Evolutionary conservation across 805 yeast genomes (phyloP).

Genomic region (Kluyveromyces lactis): DNA sequence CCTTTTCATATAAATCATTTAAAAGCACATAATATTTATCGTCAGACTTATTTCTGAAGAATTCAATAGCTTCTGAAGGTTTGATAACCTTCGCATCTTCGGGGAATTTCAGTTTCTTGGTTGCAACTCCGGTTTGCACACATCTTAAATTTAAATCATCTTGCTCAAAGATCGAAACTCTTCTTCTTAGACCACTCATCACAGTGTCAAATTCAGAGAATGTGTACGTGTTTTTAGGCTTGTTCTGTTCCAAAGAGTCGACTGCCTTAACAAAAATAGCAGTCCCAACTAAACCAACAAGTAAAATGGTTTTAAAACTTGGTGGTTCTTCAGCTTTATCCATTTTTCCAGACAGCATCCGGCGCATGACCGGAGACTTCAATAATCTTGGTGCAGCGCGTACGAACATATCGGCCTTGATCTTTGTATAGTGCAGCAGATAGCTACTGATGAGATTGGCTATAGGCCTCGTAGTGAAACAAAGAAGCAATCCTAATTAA

Average conservation of each 20-base stretch:
- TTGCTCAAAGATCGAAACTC: slow-evolving; percentile 34
- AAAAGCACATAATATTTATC: slow-evolving; percentile 46
- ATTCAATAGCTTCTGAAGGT: slow-evolving; percentile 40
- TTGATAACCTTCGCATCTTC: slow-evolving; percentile 35
- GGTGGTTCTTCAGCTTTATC: slow-evolving; percentile 24
- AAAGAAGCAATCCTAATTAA: too few relatives aligned
- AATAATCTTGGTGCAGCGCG: slow-evolving; percentile 1
- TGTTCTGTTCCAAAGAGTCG: slow-evolving; percentile 29
- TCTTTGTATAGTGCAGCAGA: too few relatives aligned
- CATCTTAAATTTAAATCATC: slow-evolving; percentile 37
- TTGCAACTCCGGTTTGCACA: slow-evolving; percentile 22
- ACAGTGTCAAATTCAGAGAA: slow-evolving; percentile 36
- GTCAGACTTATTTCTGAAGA: slow-evolving; percentile 35
- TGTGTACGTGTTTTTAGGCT: slow-evolving; percentile 28
- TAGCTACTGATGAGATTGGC: too few relatives aligned
- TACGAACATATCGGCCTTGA: background rate
- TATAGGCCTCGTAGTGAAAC: too few relatives aligned
- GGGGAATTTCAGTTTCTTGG: slow-evolving; percentile 13
- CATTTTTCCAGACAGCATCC: slow-evolving; percentile 5
- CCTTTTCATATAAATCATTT: slow-evolving; percentile 31
- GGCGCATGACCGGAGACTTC: background rate
- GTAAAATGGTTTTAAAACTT: slow-evolving; percentile 33
- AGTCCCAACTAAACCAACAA: slow-evolving; percentile 40
- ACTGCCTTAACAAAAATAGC: slow-evolving; percentile 34
- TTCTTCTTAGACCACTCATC: slow-evolving; percentile 43